A percentile compares a stretch with the other conserved stretches of the same genome.
Conservation (phyloP, 768 basidiomycete species). For the Termitomyces titanicus region DNA sequence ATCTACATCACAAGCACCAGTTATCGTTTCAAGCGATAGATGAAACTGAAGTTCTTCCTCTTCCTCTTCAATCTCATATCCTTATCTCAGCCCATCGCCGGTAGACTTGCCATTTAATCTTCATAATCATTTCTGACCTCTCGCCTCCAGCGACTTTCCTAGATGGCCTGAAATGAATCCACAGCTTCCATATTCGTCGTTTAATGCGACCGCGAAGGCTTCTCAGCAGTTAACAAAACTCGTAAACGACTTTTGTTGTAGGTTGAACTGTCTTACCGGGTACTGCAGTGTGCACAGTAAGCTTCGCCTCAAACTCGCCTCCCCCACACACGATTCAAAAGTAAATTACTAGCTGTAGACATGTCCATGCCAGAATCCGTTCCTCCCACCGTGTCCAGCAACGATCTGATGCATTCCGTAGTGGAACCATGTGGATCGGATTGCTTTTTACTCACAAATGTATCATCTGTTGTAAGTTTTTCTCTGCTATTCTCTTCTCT, state of each 20-base stretch:
- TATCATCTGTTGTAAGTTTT: conserved; percentile 12
- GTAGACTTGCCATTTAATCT: conserved; percentile 5
- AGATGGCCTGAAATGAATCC: conserved; percentile 21
- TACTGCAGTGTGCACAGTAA: conserved; percentile 50
- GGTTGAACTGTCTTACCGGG: conserved; percentile 44
- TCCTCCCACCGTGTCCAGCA: conserved; percentile 20
- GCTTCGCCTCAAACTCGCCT: conserved; percentile 7
- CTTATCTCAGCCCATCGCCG: conserved; percentile 19
- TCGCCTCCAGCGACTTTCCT: conserved; percentile 27
- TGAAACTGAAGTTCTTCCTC: conserved; percentile 41
- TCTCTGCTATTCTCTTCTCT: not conserved
- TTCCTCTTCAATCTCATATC: conserved; percentile 27
- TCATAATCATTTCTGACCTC: not conserved
- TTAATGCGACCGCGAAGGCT: conserved; percentile 9
- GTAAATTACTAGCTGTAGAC: conserved; percentile 20
- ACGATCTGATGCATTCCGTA: conserved; percentile 13
- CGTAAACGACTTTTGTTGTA: conserved; percentile 47
- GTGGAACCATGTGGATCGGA: conserved; percentile 25
- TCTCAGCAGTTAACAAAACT: conserved; percentile 26
- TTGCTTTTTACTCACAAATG: conserved; percentile 26
- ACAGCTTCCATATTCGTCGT: conserved; percentile 2
- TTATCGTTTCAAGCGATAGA: conserved; percentile 47
- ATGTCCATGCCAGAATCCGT: conserved; percentile 24
- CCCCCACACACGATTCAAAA: not conserved
- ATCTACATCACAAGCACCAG: conserved; percentile 33